phyloP scores from a whole-genome alignment of 768 basidiomycete species.

The Boletus reticuloceps region DNA sequence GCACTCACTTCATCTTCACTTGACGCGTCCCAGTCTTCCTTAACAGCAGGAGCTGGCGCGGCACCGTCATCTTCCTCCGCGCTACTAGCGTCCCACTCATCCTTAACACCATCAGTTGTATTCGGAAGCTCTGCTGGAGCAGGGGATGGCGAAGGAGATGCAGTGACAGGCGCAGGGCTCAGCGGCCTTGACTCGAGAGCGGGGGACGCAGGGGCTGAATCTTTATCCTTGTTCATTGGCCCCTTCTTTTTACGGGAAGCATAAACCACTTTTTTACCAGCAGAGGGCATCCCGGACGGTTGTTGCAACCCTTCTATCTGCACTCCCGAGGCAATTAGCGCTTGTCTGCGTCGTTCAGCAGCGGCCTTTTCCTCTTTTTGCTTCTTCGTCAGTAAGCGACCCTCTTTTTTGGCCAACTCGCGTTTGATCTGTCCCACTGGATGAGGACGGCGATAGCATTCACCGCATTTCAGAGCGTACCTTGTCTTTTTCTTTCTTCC shows the following conservation, averaged over 20 bases:
- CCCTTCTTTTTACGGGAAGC: conserved; percentile 81
- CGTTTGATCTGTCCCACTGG: conserved; percentile 66
- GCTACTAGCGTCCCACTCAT: conserved; percentile 54
- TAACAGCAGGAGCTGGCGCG: conserved; percentile 35
- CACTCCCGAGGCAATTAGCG: conserved; percentile 84
- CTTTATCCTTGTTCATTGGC: conserved; percentile 43
- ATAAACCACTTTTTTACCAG: conserved; percentile 74
- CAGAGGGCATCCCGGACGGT: conserved; percentile 37
- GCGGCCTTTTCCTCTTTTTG: conserved; percentile 92
- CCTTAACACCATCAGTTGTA: conserved; percentile 37
- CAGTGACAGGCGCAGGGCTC: conserved; percentile 31
- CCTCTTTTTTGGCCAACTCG: conserved; percentile 91
- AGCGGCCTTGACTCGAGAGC: conserved; percentile 53
- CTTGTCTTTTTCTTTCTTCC: conserved; percentile 88
- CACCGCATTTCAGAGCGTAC: conserved; percentile 33
- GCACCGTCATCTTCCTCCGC: conserved; percentile 37
- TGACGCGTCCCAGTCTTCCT: conserved; percentile 70
- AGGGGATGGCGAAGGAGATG: conserved; percentile 23
- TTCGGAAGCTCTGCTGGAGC: conserved; percentile 29
- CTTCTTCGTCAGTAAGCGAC: conserved; percentile 92
- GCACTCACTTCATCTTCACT: conserved; percentile 50
- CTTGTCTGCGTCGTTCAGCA: conserved; percentile 88
- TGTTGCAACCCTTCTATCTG: conserved; percentile 88
- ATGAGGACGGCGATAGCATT: neutral
- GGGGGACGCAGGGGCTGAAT: conserved; percentile 40